A percentile compares a stretch with the other conserved stretches of the same genome.
Conservation (phyloP, 257 asterid species). For the Solanum neorickii region DNA sequence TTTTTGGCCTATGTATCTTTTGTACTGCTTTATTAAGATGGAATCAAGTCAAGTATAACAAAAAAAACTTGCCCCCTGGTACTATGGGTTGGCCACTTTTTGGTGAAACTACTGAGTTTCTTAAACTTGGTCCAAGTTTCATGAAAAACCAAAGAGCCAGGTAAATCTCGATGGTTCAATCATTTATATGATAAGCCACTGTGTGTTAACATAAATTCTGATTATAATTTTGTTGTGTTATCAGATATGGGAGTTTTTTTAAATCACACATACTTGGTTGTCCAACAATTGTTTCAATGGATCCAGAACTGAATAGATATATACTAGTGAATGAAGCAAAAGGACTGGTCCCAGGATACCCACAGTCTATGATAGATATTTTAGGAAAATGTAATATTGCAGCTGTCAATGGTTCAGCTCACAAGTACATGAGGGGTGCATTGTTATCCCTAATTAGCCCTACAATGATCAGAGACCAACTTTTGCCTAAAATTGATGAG, state of each 20-base stretch:
- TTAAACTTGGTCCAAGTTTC: slow-evolving; percentile 87
- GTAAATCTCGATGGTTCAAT: slow-evolving; percentile 6
- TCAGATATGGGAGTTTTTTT: slow-evolving; percentile 79
- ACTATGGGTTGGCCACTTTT: slow-evolving; percentile 99
- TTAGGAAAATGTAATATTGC: slow-evolving; percentile 76
- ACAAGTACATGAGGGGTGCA: slow-evolving; percentile 78
- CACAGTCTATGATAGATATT: slow-evolving; percentile 67
- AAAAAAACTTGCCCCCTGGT: slow-evolving; percentile 86
- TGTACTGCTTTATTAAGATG: slow-evolving; percentile 68
- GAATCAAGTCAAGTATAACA: slow-evolving; percentile 75
- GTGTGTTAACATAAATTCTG: neutral
- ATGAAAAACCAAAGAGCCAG: slow-evolving; percentile 92
- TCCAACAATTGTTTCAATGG: slow-evolving; percentile 89
- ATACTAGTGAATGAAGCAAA: slow-evolving; percentile 67
- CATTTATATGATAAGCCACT: neutral
- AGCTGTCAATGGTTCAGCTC: slow-evolving; percentile 72
- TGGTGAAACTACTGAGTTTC: slow-evolving; percentile 96
- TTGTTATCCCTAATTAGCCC: slow-evolving; percentile 62
- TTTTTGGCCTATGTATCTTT: slow-evolving; percentile 58
- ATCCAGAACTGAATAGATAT: slow-evolving; percentile 70
- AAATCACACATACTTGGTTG: slow-evolving; percentile 72
- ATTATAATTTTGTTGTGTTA: neutral
- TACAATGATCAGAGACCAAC: slow-evolving; percentile 52
- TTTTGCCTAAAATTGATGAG: slow-evolving; percentile 61
- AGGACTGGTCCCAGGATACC: slow-evolving; percentile 91